Conservation (phyloP, 164 flowering plant species). For the Akebia trifoliata region DNA sequence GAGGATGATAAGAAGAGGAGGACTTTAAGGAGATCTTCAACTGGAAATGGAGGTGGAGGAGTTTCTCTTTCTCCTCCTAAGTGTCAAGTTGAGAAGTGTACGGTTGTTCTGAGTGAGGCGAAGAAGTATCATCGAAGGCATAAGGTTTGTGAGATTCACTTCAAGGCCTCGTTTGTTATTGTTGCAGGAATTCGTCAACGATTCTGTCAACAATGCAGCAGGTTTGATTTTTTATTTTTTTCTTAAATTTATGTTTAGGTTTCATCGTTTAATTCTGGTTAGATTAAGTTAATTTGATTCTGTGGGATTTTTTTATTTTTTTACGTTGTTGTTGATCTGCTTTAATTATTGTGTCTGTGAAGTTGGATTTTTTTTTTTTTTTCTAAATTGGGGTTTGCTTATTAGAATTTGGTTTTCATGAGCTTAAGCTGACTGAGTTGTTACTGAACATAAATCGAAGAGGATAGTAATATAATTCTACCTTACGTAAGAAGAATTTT, state of each 20-base stretch:
- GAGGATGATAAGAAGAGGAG: conserved; percentile 35
- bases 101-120: conserved; percentile 45
- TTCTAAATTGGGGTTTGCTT: no score
- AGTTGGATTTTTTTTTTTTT: no score
- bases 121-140: conserved; percentile 68
- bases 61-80: conserved; percentile 17
- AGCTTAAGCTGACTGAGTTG: no score
- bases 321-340: no score
- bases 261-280: not conserved
- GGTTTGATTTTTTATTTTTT: conserved; percentile 29
- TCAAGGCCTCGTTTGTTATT: conserved; percentile 58
- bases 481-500: no score
- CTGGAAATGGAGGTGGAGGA: conserved; percentile 17
- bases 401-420: no score
- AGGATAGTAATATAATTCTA: no score
- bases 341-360: no score
- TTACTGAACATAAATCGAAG: no score
- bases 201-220: conserved; percentile 97
- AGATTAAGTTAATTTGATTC: no score
- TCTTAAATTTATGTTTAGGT: not conserved
- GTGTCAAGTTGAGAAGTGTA: conserved; percentile 75
- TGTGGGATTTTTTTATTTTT: no score
- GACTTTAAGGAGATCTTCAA: conserved; percentile 2
- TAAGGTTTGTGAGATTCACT: conserved; percentile 73
- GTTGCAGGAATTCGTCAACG: conserved; percentile 57